Percentiles rank a stretch among this genome's conserved stretches.
Conservation (phyloP, 495 filamentous ascomycete genomes). For the Xylaria longipes region DNA sequence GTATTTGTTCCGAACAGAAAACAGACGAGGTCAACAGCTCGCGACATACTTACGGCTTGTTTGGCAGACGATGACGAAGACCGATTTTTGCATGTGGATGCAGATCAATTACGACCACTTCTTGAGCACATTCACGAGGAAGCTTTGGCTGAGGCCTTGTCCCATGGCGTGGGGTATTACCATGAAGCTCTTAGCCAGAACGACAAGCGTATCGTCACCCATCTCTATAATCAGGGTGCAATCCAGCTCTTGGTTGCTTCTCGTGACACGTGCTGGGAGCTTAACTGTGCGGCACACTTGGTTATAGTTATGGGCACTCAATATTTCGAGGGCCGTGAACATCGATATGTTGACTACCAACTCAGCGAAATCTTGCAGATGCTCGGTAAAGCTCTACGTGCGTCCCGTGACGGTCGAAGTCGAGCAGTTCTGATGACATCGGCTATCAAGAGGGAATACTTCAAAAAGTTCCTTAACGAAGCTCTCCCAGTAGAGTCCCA, state of each 20-base stretch:
- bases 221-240: slow-evolving; percentile 88
- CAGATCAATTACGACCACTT: slow-evolving; percentile 80
- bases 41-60: slow-evolving; percentile 85
- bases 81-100: slow-evolving; percentile 82
- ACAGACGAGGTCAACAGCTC: slow-evolving; percentile 86
- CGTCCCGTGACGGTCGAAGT: slow-evolving; percentile 76
- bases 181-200: slow-evolving; percentile 88
- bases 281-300: slow-evolving; percentile 84
- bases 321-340: slow-evolving; percentile 95
- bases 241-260: slow-evolving; percentile 94
- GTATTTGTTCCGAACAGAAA: slow-evolving; percentile 93
- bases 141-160: slow-evolving; percentile 87
- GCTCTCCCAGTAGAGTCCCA: slow-evolving; percentile 95
- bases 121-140: slow-evolving; percentile 82
- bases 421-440: slow-evolving; percentile 95
- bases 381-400: slow-evolving; percentile 90
- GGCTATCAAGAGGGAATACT: slow-evolving; percentile 92
- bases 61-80: slow-evolving; percentile 91
- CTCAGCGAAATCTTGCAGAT: slow-evolving; percentile 98
- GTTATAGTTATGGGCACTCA: slow-evolving; percentile 99
- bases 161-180: slow-evolving; percentile 95
- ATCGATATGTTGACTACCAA: slow-evolving; percentile 96
- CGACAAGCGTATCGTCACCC: slow-evolving; percentile 92
- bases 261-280: slow-evolving; percentile 95
- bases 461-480: slow-evolving; percentile 98